These are phyloP conservation scores for Puccinia sorghi DNA, from an alignment of 1,284 basidiomycete species.

Conservation along the genomic window DNA sequence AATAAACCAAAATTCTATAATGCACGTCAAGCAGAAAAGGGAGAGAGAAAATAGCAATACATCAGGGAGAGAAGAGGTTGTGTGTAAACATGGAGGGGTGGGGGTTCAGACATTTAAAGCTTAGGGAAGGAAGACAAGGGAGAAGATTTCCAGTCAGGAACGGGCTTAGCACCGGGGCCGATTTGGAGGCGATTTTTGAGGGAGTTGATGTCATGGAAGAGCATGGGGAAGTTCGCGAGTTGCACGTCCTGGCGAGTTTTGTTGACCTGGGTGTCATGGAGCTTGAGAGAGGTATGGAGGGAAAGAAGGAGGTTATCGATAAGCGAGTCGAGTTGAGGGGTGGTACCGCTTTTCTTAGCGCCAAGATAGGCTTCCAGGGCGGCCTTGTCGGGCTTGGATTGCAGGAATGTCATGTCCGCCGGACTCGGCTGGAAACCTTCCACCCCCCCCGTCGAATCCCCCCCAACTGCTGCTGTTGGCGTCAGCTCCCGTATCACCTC, in stretches of 20 bases:
- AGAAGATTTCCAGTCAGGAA: not conserved
- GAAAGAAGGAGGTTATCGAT: not conserved
- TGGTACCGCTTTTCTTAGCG: not conserved
- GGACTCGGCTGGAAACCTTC: not conserved
- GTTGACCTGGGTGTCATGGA: not conserved
- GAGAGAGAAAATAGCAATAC: too few relatives aligned
- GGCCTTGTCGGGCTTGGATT: not conserved
- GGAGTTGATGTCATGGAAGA: not conserved
- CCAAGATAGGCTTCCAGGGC: not conserved
- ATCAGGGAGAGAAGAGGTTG: too few relatives aligned
- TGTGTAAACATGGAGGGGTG: too few relatives aligned
- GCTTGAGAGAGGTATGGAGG: not conserved
- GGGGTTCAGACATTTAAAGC: not conserved
- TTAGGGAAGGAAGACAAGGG: not conserved
- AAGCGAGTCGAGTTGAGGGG: not conserved
- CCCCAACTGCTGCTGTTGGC: not conserved
- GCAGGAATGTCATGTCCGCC: not conserved
- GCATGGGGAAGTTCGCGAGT: not conserved
- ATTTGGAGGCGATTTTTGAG: not conserved
- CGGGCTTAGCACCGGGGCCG: not conserved
- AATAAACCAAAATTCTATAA: too few relatives aligned
- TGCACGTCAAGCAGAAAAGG: too few relatives aligned
- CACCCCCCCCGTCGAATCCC: not conserved
- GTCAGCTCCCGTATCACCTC: not conserved
- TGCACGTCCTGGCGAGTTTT: not conserved